These are phyloP conservation scores for Cynara cardunculus DNA, from an alignment of 129 eudicot genomes.

Conservation along the genomic window DNA sequence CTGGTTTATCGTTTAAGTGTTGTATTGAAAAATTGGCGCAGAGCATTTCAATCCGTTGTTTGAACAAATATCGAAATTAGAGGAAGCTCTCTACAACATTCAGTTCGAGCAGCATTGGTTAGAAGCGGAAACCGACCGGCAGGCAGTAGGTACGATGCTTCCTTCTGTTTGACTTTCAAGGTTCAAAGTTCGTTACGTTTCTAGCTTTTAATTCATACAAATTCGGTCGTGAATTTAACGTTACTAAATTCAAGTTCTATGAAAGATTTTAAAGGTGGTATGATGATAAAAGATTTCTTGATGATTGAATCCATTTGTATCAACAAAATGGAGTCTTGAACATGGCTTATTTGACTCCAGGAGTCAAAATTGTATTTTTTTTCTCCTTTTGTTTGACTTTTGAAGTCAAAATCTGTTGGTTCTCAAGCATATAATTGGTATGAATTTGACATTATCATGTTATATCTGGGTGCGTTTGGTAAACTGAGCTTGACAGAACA, in stretches of 20 bases:
- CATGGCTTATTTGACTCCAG: conserved; percentile 3
- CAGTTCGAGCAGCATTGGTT: conserved; percentile 98
- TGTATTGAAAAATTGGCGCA: conserved; percentile 20
- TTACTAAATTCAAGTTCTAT: background rate
- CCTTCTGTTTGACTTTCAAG: conserved; percentile 7
- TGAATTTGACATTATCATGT: background rate
- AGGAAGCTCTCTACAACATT: conserved; percentile 91
- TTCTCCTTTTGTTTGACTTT: background rate
- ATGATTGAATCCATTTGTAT: background rate
- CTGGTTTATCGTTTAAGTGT: background rate
- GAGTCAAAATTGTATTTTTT: background rate
- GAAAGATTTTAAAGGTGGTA: background rate
- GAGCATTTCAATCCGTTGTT: conserved; percentile 83
- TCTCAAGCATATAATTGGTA: background rate
- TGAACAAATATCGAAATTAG: conserved; percentile 73
- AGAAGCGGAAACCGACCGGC: conserved; percentile 92
- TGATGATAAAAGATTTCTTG: background rate
- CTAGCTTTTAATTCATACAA: background rate
- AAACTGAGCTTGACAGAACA: background rate
- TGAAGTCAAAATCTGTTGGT: background rate
- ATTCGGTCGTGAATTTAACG: background rate
- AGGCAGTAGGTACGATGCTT: conserved; percentile 55
- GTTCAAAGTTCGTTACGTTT: background rate
- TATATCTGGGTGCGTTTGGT: background rate
- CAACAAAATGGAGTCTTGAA: background rate